These are phyloP conservation scores for Claviceps digitariae DNA, from an alignment of 2,329 filamentous ascomycete genomes.

Conservation along the genomic window DNA sequence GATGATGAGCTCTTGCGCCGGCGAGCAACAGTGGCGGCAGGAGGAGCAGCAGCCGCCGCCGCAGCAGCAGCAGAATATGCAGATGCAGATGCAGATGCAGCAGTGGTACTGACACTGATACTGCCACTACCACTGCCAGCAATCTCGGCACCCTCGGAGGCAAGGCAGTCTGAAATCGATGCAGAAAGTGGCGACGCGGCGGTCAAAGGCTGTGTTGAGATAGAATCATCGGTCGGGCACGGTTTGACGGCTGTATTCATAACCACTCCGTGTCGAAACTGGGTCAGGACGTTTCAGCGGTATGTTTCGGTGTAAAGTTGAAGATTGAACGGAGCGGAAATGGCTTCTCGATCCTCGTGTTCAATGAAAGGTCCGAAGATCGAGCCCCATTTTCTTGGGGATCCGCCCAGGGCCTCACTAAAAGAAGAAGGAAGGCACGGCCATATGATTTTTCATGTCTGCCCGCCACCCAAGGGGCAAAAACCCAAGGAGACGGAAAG, in stretches of 20 bases:
- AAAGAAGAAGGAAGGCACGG: not conserved
- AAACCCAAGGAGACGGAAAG: not conserved
- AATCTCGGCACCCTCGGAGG: not conserved
- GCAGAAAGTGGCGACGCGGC: not conserved
- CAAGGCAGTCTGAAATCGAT: not conserved
- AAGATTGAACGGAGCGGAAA: slow-evolving; percentile 7
- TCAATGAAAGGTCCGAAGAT: slow-evolving; percentile 5
- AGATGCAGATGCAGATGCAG: not conserved
- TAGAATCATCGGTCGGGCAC: not conserved
- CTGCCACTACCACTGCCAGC: slow-evolving; percentile 1
- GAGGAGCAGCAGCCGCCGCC: not conserved
- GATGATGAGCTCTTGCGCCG: slow-evolving; percentile 1
- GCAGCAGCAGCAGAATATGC: too few species aligned
- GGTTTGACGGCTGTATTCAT: slow-evolving; percentile 3
- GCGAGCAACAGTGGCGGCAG: not conserved
- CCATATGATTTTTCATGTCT: not conserved
- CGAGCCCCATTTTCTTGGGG: slow-evolving; percentile 4
- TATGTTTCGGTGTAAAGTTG: slow-evolving; percentile 5
- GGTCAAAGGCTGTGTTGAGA: not conserved
- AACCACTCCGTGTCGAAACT: slow-evolving; percentile 1
- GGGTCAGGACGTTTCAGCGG: slow-evolving; percentile 4
- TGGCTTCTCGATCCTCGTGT: slow-evolving; percentile 7
- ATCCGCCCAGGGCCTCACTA: not conserved
- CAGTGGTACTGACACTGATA: not conserved
- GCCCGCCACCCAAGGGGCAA: not conserved